These are phyloP conservation scores for Pyrenochaeta sp. DNA, from an alignment of 2,329 filamentous ascomycete species.

Conservation along the genomic window DNA sequence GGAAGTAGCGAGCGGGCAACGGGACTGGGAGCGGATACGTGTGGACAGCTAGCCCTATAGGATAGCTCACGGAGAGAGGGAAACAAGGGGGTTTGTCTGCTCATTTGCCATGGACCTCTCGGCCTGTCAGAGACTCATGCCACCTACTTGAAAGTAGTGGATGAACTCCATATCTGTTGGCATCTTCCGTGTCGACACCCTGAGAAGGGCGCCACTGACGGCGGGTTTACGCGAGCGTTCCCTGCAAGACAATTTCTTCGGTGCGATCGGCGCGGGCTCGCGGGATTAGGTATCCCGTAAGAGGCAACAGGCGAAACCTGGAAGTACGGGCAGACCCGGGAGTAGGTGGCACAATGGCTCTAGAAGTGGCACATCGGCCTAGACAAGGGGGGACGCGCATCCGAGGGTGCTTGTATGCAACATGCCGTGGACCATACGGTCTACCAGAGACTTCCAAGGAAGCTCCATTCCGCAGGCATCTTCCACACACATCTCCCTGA, in stretches of 20 bases:
- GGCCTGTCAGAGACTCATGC: conserved; percentile 32
- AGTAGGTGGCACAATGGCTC: conserved; percentile 2
- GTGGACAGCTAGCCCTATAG: not conserved
- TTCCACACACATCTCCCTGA: conserved; percentile 33
- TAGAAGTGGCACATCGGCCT: not conserved
- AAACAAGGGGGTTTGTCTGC: conserved; percentile 23
- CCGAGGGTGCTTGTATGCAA: conserved; percentile 29
- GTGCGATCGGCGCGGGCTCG: not conserved
- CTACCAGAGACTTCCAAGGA: conserved; percentile 24
- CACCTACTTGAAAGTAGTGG: conserved; percentile 7
- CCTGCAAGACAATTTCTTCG: conserved; percentile 28
- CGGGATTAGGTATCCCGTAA: not conserved
- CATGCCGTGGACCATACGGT: conserved; percentile 33
- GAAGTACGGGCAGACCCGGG: conserved; percentile 14
- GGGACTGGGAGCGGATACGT: not conserved
- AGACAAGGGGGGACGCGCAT: conserved; percentile 13
- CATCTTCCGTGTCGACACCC: conserved; percentile 35
- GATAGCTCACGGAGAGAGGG: not conserved
- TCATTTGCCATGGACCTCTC: conserved; percentile 36
- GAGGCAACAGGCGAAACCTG: conserved; percentile 14
- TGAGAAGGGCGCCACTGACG: conserved; percentile 29
- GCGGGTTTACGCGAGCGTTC: conserved; percentile 25
- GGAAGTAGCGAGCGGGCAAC: not conserved
- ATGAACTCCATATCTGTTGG: conserved; percentile 35
- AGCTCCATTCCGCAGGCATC: conserved; percentile 36